Evolutionary conservation across 306 rosid genomes (phyloP), one percentile per base, ranked within the genome.

Genomic region (Cercis canadensis): DNA sequence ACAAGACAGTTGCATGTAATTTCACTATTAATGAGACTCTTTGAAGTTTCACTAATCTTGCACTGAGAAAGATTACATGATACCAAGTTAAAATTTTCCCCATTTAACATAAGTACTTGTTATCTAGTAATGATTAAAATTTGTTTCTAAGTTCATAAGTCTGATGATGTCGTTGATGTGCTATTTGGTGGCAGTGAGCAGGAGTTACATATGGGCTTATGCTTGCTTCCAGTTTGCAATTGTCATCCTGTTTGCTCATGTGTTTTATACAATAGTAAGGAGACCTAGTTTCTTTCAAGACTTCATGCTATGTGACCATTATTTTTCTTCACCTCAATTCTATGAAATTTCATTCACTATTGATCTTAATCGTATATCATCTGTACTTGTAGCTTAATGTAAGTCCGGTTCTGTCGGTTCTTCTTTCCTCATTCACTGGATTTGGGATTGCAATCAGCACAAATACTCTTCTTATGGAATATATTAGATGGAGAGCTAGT

Each of bases 161-260:
- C 47, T 4, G 31, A 4, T 11, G 29, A 13, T 43, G 52, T 36
- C 66, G 62, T 65, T 65, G 29, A 1, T 43, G 5, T 52, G 41
- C 29, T 76, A n/a, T 55, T 33, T 58, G 39, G 54, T 84, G 70
- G 75, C 88, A 88, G 97, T 83, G 62, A 90, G 87, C 85, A 76
- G 87, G 77, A 80, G 83, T 67, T 90, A 82, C 86, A 81, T 86
- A 67, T 90, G 97, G 97, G 92, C 92, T 46, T 88, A 88, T 81
- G 92, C 95, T 53, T 88, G 88, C 71, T 90, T 90, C 87, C 97
- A 90, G 89, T 90, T 90, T 19, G 95, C 92, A 53, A 77, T 86
- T 31, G 85, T 90, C 82, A 81, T 90, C 82, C 82, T 90, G 56
- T 85, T 88, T 78, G 97, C 90, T 60, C 95, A 88, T 72, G 63